Evolutionary conservation across 495 filamentous ascomycete species (phyloP).

Genomic region (Aspergillus panamensis): DNA sequence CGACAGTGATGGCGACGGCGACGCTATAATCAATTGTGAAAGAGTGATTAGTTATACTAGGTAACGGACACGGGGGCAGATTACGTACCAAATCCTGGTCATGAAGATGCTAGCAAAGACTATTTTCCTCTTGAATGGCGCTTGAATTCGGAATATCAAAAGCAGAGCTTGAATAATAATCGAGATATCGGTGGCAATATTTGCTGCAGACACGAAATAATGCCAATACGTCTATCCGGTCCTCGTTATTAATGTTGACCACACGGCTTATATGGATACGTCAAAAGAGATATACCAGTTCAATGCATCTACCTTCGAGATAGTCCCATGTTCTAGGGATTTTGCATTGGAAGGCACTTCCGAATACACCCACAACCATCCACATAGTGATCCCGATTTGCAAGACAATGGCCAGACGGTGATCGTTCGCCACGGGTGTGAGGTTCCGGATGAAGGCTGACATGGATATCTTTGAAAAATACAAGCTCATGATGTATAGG

Average conservation of each 20-base stretch:
- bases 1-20: conserved; percentile 15
- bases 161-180: conserved; percentile 26
- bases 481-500: conserved; percentile 26
- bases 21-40: conserved; percentile 17
- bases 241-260: background rate
- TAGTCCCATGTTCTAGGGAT: conserved; percentile 27
- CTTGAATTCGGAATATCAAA: conserved; percentile 25
- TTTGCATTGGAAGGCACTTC: conserved; percentile 27
- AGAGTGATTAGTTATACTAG: background rate
- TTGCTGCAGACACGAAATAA: conserved; percentile 23
- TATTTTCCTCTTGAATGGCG: conserved; percentile 20
- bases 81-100: conserved; percentile 23
- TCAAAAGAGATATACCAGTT: conserved; percentile 18
- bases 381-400: conserved; percentile 15
- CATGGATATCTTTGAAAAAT: conserved; percentile 29
- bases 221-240: conserved; percentile 23
- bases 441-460: conserved; percentile 26
- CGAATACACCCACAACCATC: conserved; percentile 23
- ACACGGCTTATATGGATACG: background rate
- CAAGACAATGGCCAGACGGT: conserved; percentile 19
- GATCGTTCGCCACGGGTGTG: conserved; percentile 20
- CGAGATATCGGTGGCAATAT: conserved; percentile 27
- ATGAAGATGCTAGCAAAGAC: conserved; percentile 27
- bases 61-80: background rate
- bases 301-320: conserved; percentile 23